phyloP scores from a whole-genome alignment of 2,329 filamentous ascomycete species.

The Blastomyces gilchristii region DNA sequence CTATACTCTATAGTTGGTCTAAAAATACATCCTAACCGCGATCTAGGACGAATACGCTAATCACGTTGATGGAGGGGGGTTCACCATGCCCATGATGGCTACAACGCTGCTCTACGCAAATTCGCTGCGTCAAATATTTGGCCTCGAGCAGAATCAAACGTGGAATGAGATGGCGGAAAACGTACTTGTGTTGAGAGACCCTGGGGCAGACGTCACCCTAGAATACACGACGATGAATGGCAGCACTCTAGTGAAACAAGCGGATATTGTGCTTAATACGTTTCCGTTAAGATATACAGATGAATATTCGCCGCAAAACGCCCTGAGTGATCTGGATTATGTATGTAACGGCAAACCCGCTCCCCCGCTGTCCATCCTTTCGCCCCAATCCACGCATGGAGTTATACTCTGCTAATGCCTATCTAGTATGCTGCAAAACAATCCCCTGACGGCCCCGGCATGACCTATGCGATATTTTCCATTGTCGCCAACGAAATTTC shows the following conservation, averaged over 20 bases:
- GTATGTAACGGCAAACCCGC: constrained; percentile 23
- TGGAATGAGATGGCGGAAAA: constrained; percentile 49
- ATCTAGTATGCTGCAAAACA: constrained; percentile 55
- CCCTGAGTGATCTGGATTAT: constrained; percentile 53
- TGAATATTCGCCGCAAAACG: constrained; percentile 41
- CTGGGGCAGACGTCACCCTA: constrained; percentile 49
- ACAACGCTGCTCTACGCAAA: constrained; percentile 49
- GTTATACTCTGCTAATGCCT: not conserved
- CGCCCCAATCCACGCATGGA: not conserved
- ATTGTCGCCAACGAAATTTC: constrained; percentile 56
- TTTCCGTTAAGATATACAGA: constrained; percentile 53
- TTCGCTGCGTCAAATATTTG: constrained; percentile 47
- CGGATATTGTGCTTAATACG: constrained; percentile 57
- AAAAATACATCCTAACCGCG: constrained; percentile 3
- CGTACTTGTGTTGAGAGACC: constrained; percentile 46
- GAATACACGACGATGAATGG: constrained; percentile 60
- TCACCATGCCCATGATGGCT: constrained; percentile 53
- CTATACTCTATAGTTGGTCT: not conserved
- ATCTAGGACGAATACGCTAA: constrained; percentile 56
- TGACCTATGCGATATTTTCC: constrained; percentile 63
- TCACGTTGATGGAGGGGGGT: constrained; percentile 56
- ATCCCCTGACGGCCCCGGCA: constrained; percentile 57
- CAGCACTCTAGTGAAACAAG: constrained; percentile 57
- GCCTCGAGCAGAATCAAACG: constrained; percentile 45
- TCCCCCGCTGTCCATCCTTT: not conserved